These are phyloP conservation scores for Daucus carota DNA, from an alignment of 129 eudicot genomes.

Conservation along the genomic window DH1_v3.0 NC_030382.2:53714501-53715000, in stretches of 20 bases:
- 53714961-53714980: constrained; percentile 10
- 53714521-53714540: neutral
- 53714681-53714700: constrained; percentile 83
- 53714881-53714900: constrained; percentile 97
- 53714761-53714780: constrained; percentile 98
- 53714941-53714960: constrained; percentile 62
- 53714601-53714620: constrained; percentile 52
- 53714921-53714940: constrained; percentile 76
- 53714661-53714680: constrained; percentile 50
- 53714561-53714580: constrained; percentile 80
- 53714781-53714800: constrained; percentile 91
- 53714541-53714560: neutral
- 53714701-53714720: constrained; percentile 84
- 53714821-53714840: neutral
- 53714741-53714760: constrained; percentile 64
- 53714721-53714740: constrained; percentile 50
- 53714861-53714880: constrained; percentile 23
- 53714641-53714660: constrained; percentile 51
- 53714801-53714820: constrained; percentile 31
- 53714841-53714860: neutral
- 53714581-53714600: constrained; percentile 83
- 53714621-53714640: constrained; percentile 75
- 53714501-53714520: neutral
- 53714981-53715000: constrained; percentile 46
- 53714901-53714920: constrained; percentile 90